Evolutionary conservation across 805 yeast species (phyloP), one percentile per base, ranked within the genome.

Genomic region (Nematodospora valgi): DNA sequence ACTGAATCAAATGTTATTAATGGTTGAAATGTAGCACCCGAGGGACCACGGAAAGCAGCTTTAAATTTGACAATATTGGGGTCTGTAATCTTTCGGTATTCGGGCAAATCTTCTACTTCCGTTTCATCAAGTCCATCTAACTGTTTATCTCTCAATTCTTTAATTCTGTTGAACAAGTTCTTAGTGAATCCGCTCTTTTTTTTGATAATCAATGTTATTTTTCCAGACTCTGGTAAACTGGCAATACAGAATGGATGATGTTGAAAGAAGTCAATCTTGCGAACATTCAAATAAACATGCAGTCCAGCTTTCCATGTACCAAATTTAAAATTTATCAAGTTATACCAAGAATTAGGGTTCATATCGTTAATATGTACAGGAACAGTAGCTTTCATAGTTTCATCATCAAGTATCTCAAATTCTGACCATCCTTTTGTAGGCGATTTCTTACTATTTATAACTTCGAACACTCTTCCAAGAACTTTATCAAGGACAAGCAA

Each of bases 181-280:
- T 47, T 57, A 18, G 77, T 72, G 39, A 72, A 71, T 0, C 78
- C 78, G 15, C 57, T 55, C 40, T 62, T 58, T 14, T 54, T 56
- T 38, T 65, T 56, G 20, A 71, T 60, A 2, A 73, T 51, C 33
- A 74, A 52, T 16, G 51, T 59, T 48, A 74, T 60, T 25, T 60
- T 62, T 2, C 65, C 65, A 2, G 61, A 37, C 5, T 54, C 62
- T 9, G 70, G 50, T 23, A 68, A 44, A 32, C 69, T 62, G 3
- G 68, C 48, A 32, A 71, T 66, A 3, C 76, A 68, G 47, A 72
- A 72, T 1, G 78, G 78, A 46, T 72, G 78, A 41, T 55, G 57
- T 40, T 70, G 74, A 27, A 66, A 45, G 5, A 46, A 41, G 2
- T 57, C 52, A 12, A 70, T 62, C 35, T 59, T 58, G 4, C 59